phyloP scores from a whole-genome alignment of 257 asterid species.

The Misopates orontium region DNA sequence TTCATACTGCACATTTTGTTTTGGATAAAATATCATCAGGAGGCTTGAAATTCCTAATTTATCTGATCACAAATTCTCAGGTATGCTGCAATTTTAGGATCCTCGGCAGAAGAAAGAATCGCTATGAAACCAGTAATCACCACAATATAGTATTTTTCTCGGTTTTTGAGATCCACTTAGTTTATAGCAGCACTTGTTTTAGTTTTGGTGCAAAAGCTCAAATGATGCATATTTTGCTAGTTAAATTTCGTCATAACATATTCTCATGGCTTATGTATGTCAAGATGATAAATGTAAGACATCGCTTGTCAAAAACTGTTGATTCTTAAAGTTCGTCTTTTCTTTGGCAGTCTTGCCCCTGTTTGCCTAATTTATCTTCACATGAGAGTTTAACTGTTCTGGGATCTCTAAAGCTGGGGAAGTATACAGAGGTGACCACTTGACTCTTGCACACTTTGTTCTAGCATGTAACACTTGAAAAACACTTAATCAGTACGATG shows the following conservation, averaged over 20 bases:
- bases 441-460: slow-evolving; percentile 22
- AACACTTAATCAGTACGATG: slow-evolving; percentile 20
- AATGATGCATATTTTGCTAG: slow-evolving; percentile 7
- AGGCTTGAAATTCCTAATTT: slow-evolving; percentile 25
- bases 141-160: slow-evolving; percentile 12
- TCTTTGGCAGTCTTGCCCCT: slow-evolving; percentile 71
- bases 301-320: slow-evolving; percentile 18
- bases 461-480: slow-evolving; percentile 21
- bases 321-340: slow-evolving; percentile 24
- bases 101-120: slow-evolving; percentile 64
- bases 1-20: slow-evolving; percentile 18
- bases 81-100: slow-evolving; percentile 95
- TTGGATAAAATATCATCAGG: slow-evolving; percentile 13
- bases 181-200: slow-evolving; percentile 9
- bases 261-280: slow-evolving; percentile 16
- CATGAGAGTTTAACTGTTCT: slow-evolving; percentile 43
- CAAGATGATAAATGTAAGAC: slow-evolving; percentile 19
- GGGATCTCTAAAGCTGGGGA: slow-evolving; percentile 71
- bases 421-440: slow-evolving; percentile 77
- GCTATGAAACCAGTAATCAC: slow-evolving; percentile 78
- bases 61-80: slow-evolving; percentile 46
- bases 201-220: slow-evolving; percentile 1
- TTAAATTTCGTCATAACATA: slow-evolving; percentile 16
- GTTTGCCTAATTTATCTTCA: slow-evolving; percentile 72
- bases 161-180: slow-evolving; percentile 4